phyloP scores from a whole-genome alignment of 768 basidiomycete species.

The Termitomyces sp. region DNA sequence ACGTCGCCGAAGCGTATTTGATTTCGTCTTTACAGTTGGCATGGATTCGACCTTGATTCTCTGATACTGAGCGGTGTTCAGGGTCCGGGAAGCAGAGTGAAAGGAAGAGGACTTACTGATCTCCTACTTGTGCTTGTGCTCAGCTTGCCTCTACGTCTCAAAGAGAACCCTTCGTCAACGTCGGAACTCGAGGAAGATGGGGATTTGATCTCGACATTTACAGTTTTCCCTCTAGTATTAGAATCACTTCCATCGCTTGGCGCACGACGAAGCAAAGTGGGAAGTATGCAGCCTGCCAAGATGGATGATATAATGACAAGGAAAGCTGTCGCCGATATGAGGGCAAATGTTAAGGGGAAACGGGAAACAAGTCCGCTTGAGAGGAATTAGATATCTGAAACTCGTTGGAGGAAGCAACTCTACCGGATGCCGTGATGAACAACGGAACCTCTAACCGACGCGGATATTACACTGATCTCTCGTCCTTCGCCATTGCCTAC shows the following conservation, averaged over 20 bases:
- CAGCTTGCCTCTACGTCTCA: conserved; percentile 21
- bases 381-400: neutral
- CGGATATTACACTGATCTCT: conserved; percentile 66
- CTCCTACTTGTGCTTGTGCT: conserved; percentile 21
- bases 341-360: conserved; percentile 57
- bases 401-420: neutral
- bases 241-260: conserved; percentile 8
- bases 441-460: conserved; percentile 58
- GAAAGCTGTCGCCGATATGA: conserved; percentile 43
- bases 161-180: conserved; percentile 14
- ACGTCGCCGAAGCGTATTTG: conserved; percentile 40
- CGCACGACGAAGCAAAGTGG: conserved; percentile 30
- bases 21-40: conserved; percentile 23
- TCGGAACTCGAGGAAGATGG: conserved; percentile 15
- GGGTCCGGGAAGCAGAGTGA: neutral
- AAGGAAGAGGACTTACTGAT: conserved; percentile 16
- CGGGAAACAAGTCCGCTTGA: conserved; percentile 65
- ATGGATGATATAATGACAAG: conserved; percentile 42
- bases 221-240: neutral
- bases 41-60: conserved; percentile 27
- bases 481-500: conserved; percentile 68
- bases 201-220: neutral
- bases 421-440: conserved; percentile 71
- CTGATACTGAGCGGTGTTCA: conserved; percentile 6
- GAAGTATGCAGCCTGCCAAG: conserved; percentile 50